Percentiles rank a stretch among this genome's conserved stretches.
phyloP scores from a whole-genome alignment of 139 green algal species.

The Edaphochlamys debaryana region DNA sequence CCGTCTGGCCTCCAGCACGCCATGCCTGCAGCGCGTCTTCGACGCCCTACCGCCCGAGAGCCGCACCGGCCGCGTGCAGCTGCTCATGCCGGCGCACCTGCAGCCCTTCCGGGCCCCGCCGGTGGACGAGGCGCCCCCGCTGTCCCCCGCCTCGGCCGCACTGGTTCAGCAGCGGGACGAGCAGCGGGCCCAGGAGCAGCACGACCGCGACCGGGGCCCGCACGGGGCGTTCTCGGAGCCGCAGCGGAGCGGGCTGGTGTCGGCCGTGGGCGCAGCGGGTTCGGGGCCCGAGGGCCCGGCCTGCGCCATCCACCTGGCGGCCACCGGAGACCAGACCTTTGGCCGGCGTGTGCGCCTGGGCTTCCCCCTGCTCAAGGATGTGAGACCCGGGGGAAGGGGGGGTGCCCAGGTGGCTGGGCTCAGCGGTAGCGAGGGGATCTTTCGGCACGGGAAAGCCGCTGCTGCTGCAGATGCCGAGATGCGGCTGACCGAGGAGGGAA shows the following conservation, averaged over 20 bases:
- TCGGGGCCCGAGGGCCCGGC: conserved; percentile 26
- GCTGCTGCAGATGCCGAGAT: too few species aligned
- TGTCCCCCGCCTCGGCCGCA: too few species aligned
- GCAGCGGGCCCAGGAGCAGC: conserved; percentile 27
- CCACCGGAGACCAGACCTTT: conserved; percentile 86
- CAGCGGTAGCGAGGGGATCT: too few species aligned
- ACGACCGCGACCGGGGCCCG: too few species aligned
- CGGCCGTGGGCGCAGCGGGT: too few species aligned
- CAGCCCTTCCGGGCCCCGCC: neutral
- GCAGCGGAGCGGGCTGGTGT: too few species aligned
- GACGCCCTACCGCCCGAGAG: conserved; percentile 74
- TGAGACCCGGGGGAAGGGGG: conserved; percentile 14
- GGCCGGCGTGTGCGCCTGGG: conserved; percentile 66
- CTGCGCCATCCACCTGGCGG: conserved; percentile 85
- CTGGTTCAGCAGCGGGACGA: too few species aligned
- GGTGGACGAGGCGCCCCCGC: neutral
- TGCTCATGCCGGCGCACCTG: conserved; percentile 57
- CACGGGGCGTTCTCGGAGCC: too few species aligned
- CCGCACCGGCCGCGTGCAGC: conserved; percentile 60
- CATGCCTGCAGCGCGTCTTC: conserved; percentile 66
- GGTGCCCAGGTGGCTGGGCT: too few species aligned
- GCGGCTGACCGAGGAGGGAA: too few species aligned
- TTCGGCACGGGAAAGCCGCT: too few species aligned
- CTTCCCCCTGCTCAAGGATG: conserved; percentile 72
- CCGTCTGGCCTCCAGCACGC: conserved; percentile 52